Conservation (phyloP, 768 basidiomycete species). For the Termitomyces sp. region DNA sequence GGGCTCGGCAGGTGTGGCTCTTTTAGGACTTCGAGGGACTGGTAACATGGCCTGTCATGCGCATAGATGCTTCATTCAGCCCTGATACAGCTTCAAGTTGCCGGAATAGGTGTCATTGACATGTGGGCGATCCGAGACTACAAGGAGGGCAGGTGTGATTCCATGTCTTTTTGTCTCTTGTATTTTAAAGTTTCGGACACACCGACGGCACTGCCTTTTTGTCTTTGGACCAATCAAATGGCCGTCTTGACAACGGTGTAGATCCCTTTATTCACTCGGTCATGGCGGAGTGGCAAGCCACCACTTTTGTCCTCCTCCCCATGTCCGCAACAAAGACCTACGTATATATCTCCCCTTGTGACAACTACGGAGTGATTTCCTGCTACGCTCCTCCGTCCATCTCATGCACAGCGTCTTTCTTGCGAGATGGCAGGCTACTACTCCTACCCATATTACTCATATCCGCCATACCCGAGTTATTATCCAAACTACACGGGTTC, state of each 20-base stretch:
- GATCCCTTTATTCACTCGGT: background rate
- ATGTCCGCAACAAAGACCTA: conserved; percentile 5
- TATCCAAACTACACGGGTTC: background rate
- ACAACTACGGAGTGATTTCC: background rate
- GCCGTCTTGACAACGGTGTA: background rate
- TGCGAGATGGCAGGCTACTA: conserved; percentile 1
- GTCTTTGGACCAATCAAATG: background rate
- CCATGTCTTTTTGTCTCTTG: background rate
- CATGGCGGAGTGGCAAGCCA: background rate
- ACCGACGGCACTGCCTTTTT: background rate
- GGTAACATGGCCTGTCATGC: background rate
- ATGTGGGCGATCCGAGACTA: background rate
- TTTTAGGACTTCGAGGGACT: background rate
- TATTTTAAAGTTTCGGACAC: background rate
- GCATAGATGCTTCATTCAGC: background rate
- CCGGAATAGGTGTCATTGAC: background rate
- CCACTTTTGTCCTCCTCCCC: conserved; percentile 8
- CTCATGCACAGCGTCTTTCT: background rate
- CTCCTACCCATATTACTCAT: background rate
- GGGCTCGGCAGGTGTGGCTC: background rate
- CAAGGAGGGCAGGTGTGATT: background rate
- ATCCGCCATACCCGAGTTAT: background rate
- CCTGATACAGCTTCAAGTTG: background rate
- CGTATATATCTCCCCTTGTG: background rate
- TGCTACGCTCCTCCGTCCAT: background rate